Base-by-base conservation (phyloP, 2,329 filamentous ascomycete genomes). In the Aspergillus ruber region DNA sequence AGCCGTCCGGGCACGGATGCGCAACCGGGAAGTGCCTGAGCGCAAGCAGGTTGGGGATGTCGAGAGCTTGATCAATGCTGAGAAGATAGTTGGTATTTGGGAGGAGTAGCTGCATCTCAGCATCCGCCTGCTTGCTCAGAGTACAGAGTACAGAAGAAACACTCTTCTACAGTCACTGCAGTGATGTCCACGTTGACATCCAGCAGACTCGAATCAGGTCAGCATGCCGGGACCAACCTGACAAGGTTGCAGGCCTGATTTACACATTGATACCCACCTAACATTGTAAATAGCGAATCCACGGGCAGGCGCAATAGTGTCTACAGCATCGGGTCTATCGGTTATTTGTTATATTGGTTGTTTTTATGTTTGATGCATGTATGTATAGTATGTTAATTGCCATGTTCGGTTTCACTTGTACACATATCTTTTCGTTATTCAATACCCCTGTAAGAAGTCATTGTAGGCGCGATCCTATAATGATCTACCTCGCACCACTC, bases 11-110 rank as follows among this genome's bases (percentile, higher is more conserved):
- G 83, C 89, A 64, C 85, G 83, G 62, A 78, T 88, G 57, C 83
- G 80, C 60, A 79, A 75, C 56, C 73, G 81, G 53, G 90, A 95
- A 71, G 78, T 96, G 50, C 88, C 86, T 50, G 88, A 91, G 73
- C 79, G 90, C 56, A 86, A 87, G 69, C 90, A 96, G 72, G 90
- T 95, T 47, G 90, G 90, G 54, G 90, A 96, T 73, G 84, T 84
- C 47, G 88, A 88, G 71, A 83, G 82, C 64, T 78, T 90, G 74
- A 77, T 91, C 59, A 83, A 86, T 60, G 73, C 73, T 35, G 74
- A 70, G 54, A 39, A 39, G 9, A 20, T 20, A 55, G 36, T 39
- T 18, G 36, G 17, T 3, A 39, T 39, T 12, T 39, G 36, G 36
- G 51, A 55, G 23, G 44, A 57, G 32, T 51, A 53, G 33, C 53